Conservation (phyloP, 2,329 filamentous ascomycete genomes). For the Exophiala alcalophila region DNA sequence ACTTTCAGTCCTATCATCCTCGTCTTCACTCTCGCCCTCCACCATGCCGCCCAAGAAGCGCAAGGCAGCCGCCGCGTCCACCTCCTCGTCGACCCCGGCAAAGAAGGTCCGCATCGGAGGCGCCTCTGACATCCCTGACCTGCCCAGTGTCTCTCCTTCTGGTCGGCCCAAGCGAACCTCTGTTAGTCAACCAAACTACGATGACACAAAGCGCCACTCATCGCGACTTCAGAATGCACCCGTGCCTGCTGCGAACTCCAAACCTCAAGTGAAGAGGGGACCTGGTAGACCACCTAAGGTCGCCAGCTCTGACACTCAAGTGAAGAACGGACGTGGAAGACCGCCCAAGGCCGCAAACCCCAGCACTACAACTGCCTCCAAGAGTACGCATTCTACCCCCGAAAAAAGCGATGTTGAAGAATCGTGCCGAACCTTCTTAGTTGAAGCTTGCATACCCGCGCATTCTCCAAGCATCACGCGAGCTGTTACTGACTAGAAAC, state of each 20-base stretch:
- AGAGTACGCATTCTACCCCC: too few relatives aligned
- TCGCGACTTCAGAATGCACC: conserved; percentile 9
- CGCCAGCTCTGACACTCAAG: too few relatives aligned
- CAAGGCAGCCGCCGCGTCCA: conserved; percentile 16
- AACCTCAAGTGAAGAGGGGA: conserved; percentile 3
- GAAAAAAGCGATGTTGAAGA: too few relatives aligned
- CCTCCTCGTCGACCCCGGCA: conserved; percentile 1
- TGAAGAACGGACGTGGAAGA: too few relatives aligned
- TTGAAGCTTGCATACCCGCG: too few relatives aligned
- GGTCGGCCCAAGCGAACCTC: conserved; percentile 26
- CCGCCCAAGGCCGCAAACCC: conserved; percentile 4
- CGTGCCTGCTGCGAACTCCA: neutral
- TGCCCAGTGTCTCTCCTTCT: conserved; percentile 3
- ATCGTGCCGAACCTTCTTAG: too few relatives aligned
- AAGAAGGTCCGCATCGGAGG: conserved; percentile 25
- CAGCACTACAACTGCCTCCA: neutral
- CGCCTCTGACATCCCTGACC: conserved; percentile 13
- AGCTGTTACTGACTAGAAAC: too few relatives aligned
- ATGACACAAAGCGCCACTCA: conserved; percentile 10
- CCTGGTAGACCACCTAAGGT: conserved; percentile 12
- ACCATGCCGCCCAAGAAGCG: conserved; percentile 23
- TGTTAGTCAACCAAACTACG: conserved; percentile 24
- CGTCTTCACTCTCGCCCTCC: neutral
- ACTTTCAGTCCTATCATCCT: too few relatives aligned
- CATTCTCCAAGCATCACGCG: too few relatives aligned